Conservation (phyloP, 768 basidiomycete genomes). For the Agrocybe pediades region DNA sequence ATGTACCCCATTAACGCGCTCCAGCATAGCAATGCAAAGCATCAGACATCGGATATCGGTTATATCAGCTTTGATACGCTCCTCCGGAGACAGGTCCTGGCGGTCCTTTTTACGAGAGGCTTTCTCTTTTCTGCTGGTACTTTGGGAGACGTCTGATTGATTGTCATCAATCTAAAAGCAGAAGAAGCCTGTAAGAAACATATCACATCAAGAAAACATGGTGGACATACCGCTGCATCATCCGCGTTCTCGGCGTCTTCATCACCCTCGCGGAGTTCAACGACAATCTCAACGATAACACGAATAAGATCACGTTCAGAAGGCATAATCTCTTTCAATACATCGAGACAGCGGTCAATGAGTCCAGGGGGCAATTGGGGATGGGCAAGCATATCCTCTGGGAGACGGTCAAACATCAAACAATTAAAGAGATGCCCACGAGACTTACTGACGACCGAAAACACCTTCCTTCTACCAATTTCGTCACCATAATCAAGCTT, state of each 20-base stretch:
- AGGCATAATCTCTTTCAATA: slow-evolving; percentile 79
- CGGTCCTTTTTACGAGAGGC: slow-evolving; percentile 47
- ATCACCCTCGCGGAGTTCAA: slow-evolving; percentile 36
- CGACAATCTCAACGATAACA: slow-evolving; percentile 37
- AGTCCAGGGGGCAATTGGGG: slow-evolving; percentile 77
- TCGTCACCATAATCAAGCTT: slow-evolving; percentile 93
- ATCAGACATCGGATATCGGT: slow-evolving; percentile 82
- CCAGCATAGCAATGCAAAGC: slow-evolving; percentile 85
- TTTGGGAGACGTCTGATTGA: slow-evolving; percentile 28
- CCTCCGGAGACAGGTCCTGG: slow-evolving; percentile 62
- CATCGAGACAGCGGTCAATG: slow-evolving; percentile 81
- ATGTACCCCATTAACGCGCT: slow-evolving; percentile 87
- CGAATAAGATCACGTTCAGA: slow-evolving; percentile 63
- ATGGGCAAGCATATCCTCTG: slow-evolving; percentile 89
- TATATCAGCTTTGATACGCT: slow-evolving; percentile 62
- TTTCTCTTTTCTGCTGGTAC: slow-evolving; percentile 29
- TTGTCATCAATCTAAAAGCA: slow-evolving; percentile 22
- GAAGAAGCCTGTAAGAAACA: not conserved
- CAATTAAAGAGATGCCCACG: not conserved
- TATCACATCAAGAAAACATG: not conserved
- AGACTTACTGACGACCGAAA: slow-evolving; percentile 81
- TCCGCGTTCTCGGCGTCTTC: slow-evolving; percentile 28
- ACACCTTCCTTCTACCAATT: slow-evolving; percentile 90
- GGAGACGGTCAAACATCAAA: not conserved
- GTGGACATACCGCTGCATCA: slow-evolving; percentile 17